These are phyloP conservation scores for Micractinium conductrix DNA, from an alignment of 139 green algal species.

Conservation along the genomic window DNA sequence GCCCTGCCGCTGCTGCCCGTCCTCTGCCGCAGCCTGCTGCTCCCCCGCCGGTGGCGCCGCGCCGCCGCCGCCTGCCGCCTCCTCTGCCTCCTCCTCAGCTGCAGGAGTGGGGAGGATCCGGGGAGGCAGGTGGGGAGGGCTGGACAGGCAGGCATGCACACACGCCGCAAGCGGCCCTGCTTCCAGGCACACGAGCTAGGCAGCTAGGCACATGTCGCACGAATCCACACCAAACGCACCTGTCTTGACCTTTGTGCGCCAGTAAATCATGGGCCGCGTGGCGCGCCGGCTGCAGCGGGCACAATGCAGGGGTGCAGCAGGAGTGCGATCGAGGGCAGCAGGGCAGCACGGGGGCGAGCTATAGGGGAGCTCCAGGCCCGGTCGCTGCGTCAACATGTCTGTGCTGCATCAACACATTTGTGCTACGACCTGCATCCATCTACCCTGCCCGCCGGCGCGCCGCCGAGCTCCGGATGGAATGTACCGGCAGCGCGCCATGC, in stretches of 20 bases:
- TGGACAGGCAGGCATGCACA: too few species aligned
- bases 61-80: background rate
- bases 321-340: background rate
- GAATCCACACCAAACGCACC: background rate
- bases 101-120: background rate
- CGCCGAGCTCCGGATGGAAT: too few species aligned
- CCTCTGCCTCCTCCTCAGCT: background rate
- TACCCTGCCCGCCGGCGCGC: too few species aligned
- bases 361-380: too few species aligned
- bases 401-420: too few species aligned
- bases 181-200: too few species aligned
- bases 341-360: background rate
- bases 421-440: too few species aligned
- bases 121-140: background rate
- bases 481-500: too few species aligned
- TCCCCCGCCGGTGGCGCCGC: background rate
- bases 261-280: constrained; percentile 40
- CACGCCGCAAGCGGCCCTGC: too few species aligned
- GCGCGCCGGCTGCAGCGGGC: constrained; percentile 1
- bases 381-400: too few species aligned
- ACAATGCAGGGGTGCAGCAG: background rate
- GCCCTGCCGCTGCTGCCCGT: background rate
- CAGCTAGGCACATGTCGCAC: background rate
- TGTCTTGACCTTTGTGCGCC: constrained; percentile 39
- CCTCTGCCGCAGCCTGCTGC: background rate